Percentiles rank a stretch among this genome's conserved stretches.
These are phyloP conservation scores for Allomyces macrogynus DNA, from an alignment of 192 early-diverging fungal genomes.

Conservation along the genomic window DNA sequence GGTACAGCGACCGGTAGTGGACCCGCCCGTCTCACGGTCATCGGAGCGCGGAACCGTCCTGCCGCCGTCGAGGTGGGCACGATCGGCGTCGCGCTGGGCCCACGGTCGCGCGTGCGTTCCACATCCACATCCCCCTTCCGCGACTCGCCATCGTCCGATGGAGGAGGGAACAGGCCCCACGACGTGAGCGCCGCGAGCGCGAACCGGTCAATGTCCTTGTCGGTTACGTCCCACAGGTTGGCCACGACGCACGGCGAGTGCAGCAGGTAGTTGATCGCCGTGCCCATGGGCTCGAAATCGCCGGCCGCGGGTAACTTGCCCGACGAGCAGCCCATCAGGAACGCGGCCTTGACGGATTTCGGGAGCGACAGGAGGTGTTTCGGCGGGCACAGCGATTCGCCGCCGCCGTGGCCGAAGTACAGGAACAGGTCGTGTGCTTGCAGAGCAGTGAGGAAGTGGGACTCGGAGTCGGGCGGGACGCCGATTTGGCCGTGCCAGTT, in stretches of 20 bases:
- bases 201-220: slow-evolving; percentile 84
- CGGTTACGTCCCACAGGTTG: slow-evolving; percentile 97
- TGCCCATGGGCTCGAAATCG: slow-evolving; percentile 77
- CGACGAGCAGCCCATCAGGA: slow-evolving; percentile 91
- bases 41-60: neutral
- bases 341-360: slow-evolving; percentile 42
- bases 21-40: neutral
- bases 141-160: slow-evolving; percentile 2
- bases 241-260: slow-evolving; percentile 59
- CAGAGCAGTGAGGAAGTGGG: slow-evolving; percentile 39
- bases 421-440: slow-evolving; percentile 35
- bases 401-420: slow-evolving; percentile 92
- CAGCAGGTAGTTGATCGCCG: slow-evolving; percentile 62
- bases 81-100: too few relatives aligned
- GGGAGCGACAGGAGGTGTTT: slow-evolving; percentile 39
- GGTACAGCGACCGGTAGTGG: neutral
- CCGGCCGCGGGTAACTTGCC: slow-evolving; percentile 50
- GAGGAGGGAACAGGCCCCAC: slow-evolving; percentile 41
- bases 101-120: neutral
- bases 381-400: slow-evolving; percentile 57
- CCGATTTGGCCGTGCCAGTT: slow-evolving; percentile 58
- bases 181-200: slow-evolving; percentile 39
- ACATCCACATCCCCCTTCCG: neutral
- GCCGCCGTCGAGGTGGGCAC: too few relatives aligned
- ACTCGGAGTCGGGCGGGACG: slow-evolving; percentile 31